Evolutionary conservation across 371 early-diverging fungal genomes (phyloP), one percentile per base, ranked within the genome.

Genomic region (Sporodiniella umbellata): DNA sequence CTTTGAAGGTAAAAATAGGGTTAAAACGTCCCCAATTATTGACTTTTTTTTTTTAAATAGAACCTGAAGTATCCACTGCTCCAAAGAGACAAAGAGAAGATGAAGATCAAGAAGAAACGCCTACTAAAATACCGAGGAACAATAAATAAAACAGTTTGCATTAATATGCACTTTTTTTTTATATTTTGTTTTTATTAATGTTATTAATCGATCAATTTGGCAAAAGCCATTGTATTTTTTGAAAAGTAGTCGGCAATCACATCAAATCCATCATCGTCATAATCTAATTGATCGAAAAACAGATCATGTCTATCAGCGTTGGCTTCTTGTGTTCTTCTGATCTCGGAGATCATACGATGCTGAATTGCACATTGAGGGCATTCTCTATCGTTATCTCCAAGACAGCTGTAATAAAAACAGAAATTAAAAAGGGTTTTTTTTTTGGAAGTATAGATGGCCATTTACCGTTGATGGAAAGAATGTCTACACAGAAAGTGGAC

Each of bases 401-500:
- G 63, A 53, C 90, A 85, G 37, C 80, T 77, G 51, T 12, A 48
- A 2, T 30, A 8, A 28, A 45, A 7, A 0, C n/a, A 3, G 24
- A 38, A 11, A 30, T 15, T 17, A 49, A 18, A 15, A 35, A 33
- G n/a, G 17, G 1, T 0, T 17, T 22, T 37, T 18, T 54, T 15
- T 45, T 38, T 37, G n/a, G 38, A 11, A 15, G 7, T n/a, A 37
- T 12, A 4, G 11, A 37, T 59, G 68, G 14, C 68, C n/a, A 49
- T 24, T 42, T 80, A 94, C 69, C 93, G 72, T 56, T 88, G 89
- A 71, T 97, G 98, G 58, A 84, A 97, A 37, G 94, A 90, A 49
- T 97, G 96, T 45, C 85, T 79, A 73, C 98, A 97, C 55, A 94
- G 63, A 59, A 95, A 97, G 60, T 95, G 94, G 0, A 95, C 77